A percentile compares a stretch with the other conserved stretches of the same genome.
These are phyloP conservation scores for Brassica balearica DNA, from an alignment of 441 rosid species.

Conservation along the genomic window DNA sequence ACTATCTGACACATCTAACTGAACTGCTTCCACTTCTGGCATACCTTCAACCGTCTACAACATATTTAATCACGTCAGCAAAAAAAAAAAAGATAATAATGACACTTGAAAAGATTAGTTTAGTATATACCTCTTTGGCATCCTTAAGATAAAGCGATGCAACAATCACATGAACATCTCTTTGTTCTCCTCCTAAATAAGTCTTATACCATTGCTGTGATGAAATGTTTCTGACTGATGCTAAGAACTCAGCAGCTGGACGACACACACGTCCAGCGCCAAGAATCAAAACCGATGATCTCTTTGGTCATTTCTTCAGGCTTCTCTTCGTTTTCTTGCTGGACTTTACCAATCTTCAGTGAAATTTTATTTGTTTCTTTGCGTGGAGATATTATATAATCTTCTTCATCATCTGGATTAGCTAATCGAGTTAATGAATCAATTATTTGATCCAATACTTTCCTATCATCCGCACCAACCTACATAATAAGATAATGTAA, in stretches of 20 bases:
- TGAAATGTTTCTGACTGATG: conserved; percentile 59
- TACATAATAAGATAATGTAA: conserved; percentile 49
- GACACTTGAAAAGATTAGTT: conserved; percentile 1
- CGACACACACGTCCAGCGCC: conserved; percentile 98
- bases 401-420: conserved; percentile 58
- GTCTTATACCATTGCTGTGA: conserved; percentile 57
- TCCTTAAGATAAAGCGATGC: conserved; percentile 90
- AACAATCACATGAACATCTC: conserved; percentile 69
- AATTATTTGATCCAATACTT: conserved; percentile 80
- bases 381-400: conserved; percentile 36
- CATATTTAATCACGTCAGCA: conserved; percentile 22
- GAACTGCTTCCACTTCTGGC: conserved; percentile 73
- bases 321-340: conserved; percentile 53
- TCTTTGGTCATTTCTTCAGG: conserved; percentile 46
- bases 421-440: conserved; percentile 87
- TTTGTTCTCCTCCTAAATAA: conserved; percentile 51
- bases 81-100: conserved; percentile 3
- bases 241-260: conserved; percentile 85
- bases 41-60: conserved; percentile 78
- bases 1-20: conserved; percentile 77
- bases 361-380: conserved; percentile 56
- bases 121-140: conserved; percentile 81
- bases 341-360: conserved; percentile 60
- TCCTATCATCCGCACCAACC: conserved; percentile 90
- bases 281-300: conserved; percentile 69